These are phyloP conservation scores for Dactylellina sp. DNA, from an alignment of 2,329 filamentous ascomycete species.

Conservation along the genomic window DNA sequence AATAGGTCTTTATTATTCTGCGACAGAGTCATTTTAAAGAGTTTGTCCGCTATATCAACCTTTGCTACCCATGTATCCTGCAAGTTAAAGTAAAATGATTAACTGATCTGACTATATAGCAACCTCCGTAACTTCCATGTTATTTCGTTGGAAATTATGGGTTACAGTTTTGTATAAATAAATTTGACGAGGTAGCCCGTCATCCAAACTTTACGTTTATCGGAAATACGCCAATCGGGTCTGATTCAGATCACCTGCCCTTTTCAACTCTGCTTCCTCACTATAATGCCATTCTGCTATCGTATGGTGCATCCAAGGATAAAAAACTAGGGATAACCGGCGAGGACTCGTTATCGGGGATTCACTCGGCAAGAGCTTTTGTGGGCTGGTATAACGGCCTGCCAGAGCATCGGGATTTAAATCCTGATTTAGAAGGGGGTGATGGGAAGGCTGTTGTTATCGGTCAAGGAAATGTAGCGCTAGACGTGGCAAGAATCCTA, in stretches of 20 bases:
- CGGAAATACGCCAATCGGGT: slow-evolving; percentile 86
- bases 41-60: background rate
- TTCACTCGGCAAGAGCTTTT: slow-evolving; percentile 90
- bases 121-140: background rate
- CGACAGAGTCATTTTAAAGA: no score
- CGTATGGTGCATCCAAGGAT: slow-evolving; percentile 91
- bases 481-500: slow-evolving; percentile 91
- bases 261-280: slow-evolving; percentile 78
- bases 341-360: slow-evolving; percentile 76
- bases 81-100: slow-evolving; percentile 37
- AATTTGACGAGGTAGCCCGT: slow-evolving; percentile 86
- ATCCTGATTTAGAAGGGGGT: slow-evolving; percentile 75
- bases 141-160: no score
- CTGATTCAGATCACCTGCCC: slow-evolving; percentile 69
- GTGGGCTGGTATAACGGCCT: slow-evolving; percentile 99
- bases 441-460: slow-evolving; percentile 88
- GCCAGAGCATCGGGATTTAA: slow-evolving; percentile 79
- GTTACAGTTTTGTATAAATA: slow-evolving; percentile 88
- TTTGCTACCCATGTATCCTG: no score
- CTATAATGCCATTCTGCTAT: slow-evolving; percentile 91
- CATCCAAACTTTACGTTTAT: slow-evolving; percentile 88
- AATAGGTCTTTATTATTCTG: background rate
- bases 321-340: slow-evolving; percentile 81
- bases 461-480: slow-evolving; percentile 94
- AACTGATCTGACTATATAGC: slow-evolving; percentile 43